phyloP scores from a whole-genome alignment of 192 early-diverging fungal genomes.

The Coemansia furcata region DNA sequence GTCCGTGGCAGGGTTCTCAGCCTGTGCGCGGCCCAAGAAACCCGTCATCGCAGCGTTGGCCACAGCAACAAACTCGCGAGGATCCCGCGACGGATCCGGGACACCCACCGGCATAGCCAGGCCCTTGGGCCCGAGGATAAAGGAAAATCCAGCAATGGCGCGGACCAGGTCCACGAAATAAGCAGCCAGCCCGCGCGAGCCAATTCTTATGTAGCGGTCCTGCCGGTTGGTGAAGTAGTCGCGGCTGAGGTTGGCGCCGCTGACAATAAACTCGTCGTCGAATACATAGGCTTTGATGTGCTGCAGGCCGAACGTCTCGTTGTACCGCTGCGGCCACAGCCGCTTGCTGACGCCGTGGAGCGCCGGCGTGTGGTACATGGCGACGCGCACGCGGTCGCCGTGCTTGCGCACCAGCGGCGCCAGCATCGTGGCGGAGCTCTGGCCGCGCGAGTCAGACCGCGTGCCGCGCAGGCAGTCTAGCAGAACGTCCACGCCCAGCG shows the following conservation, averaged over 20 bases:
- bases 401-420: conserved; percentile 27
- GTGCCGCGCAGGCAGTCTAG: conserved; percentile 89
- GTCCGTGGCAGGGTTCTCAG: conserved; percentile 2
- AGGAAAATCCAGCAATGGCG: conserved; percentile 65
- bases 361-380: conserved; percentile 87
- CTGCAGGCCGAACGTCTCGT: conserved; percentile 91
- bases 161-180: conserved; percentile 73
- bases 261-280: conserved; percentile 77
- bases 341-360: conserved; percentile 67
- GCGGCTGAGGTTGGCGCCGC: conserved; percentile 85
- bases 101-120: conserved; percentile 15
- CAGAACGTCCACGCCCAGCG: conserved; percentile 70
- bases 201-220: conserved; percentile 86
- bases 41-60: conserved; percentile 51
- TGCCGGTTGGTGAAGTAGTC: conserved; percentile 97
- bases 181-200: conserved; percentile 54
- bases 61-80: conserved; percentile 55
- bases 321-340: conserved; percentile 80
- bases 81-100: conserved; percentile 62
- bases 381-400: conserved; percentile 57
- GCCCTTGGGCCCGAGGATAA: conserved; percentile 26
- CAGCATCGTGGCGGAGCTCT: conserved; percentile 70
- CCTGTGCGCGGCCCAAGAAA: conserved; percentile 50
- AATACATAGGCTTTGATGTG: conserved; percentile 93
- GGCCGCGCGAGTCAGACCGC: conserved; percentile 43